Evolutionary conservation across 2,329 filamentous ascomycete genomes (phyloP).

Genomic region (Chrysoporthe cubensis): DNA sequence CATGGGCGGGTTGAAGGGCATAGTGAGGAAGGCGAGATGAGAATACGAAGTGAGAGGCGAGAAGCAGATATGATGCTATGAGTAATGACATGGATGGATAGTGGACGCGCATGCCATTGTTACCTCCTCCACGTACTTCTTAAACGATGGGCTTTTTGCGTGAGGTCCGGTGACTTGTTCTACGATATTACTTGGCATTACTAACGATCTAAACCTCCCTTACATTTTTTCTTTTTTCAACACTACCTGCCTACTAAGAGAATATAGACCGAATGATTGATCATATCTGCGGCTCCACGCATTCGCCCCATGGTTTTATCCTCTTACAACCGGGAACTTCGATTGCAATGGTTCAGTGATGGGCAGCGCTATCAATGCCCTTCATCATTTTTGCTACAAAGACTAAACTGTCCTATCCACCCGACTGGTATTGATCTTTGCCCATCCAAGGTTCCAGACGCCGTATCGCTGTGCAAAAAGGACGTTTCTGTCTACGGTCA

Average conservation of each 20-base stretch:
- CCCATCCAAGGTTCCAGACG: conserved; percentile 3
- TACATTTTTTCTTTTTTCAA: too few relatives aligned
- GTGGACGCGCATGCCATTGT: neutral
- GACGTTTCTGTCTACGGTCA: neutral
- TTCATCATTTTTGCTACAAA: neutral
- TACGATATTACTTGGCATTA: neutral
- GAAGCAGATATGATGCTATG: neutral
- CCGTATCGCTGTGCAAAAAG: conserved; percentile 17
- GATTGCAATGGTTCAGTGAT: neutral
- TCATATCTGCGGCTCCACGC: neutral
- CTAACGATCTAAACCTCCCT: neutral
- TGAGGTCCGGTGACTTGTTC: neutral
- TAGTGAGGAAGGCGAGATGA: conserved; percentile 25
- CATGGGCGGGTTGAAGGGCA: conserved; percentile 61
- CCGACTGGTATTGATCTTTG: neutral
- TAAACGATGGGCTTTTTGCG: neutral
- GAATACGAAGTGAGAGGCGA: too few relatives aligned
- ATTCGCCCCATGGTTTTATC: neutral
- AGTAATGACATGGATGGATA: neutral
- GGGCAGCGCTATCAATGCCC: neutral
- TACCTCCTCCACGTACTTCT: neutral
- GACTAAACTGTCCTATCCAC: neutral
- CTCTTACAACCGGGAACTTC: neutral
- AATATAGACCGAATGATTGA: too few relatives aligned
- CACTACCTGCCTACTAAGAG: too few relatives aligned